phyloP scores from a whole-genome alignment of 345 rosid genomes.

The Corymbia maculata region DNA sequence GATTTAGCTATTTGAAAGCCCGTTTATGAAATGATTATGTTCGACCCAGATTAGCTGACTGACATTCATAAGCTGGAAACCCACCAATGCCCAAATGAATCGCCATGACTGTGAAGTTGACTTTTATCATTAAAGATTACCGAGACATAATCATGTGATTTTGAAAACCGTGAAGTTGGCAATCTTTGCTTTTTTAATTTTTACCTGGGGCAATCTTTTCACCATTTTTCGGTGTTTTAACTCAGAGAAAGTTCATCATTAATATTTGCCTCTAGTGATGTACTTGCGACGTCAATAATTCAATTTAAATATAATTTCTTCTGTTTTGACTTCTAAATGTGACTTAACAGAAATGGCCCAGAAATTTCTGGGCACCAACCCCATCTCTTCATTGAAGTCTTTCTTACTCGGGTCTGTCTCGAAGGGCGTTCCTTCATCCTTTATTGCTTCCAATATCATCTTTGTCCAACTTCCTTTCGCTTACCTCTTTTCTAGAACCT shows the following conservation, averaged over 20 bases:
- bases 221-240: background rate
- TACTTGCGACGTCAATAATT: background rate
- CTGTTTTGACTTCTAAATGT: too few species aligned
- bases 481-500: background rate
- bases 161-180: background rate
- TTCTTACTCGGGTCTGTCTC: background rate
- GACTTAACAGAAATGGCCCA: background rate
- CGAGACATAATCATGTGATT: background rate
- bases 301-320: background rate
- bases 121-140: background rate
- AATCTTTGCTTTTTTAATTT: too few species aligned
- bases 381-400: background rate
- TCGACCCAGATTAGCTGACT: background rate
- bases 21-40: background rate
- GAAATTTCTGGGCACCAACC: background rate
- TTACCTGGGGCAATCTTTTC: background rate
- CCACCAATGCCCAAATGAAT: background rate
- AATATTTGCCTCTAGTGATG: background rate
- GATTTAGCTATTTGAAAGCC: background rate
- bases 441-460: background rate
- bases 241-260: background rate
- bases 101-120: background rate
- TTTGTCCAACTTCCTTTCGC: background rate
- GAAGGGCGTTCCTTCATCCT: background rate
- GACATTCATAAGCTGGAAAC: background rate